Evolutionary conservation across 768 basidiomycete genomes (phyloP).

Genomic region (Naganishia onofrii): DNA sequence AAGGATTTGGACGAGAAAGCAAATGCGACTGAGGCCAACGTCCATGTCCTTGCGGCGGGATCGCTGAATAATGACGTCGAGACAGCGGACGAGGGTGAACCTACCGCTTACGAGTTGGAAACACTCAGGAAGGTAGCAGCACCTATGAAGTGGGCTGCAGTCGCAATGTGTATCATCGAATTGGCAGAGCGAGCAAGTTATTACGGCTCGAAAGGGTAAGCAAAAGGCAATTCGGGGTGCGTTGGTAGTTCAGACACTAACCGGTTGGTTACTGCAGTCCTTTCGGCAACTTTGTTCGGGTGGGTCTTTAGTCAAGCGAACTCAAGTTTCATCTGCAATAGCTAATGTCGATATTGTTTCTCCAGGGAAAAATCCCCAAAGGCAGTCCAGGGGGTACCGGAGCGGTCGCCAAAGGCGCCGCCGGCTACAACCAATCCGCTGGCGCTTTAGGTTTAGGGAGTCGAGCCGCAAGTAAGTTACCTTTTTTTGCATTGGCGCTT

Average conservation of each 20-base stretch:
- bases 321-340: not conserved
- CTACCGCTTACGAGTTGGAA: conserved; percentile 36
- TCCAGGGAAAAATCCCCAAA: conserved; percentile 36
- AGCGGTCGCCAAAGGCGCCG: conserved; percentile 39
- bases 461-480: conserved; percentile 3
- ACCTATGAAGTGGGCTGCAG: conserved; percentile 40
- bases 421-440: conserved; percentile 37
- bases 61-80: not conserved
- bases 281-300: conserved; percentile 44
- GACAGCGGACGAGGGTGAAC: conserved; percentile 6
- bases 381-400: conserved; percentile 46
- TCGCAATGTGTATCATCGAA: conserved; percentile 52
- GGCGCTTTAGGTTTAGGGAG: conserved; percentile 45
- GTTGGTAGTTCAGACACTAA: conserved; percentile 4
- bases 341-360: not conserved
- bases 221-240: not conserved
- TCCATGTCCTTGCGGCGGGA: not conserved
- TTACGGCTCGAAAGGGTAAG: conserved; percentile 11
- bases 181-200: conserved; percentile 43
- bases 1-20: conserved; percentile 15
- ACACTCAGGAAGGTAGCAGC: conserved; percentile 42
- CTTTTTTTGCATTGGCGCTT: not conserved
- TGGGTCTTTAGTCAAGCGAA: not conserved
- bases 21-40: not conserved
- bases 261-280: conserved; percentile 42